Evolutionary conservation across 192 early-diverging fungal species (phyloP).

Genomic region (Spizellomyces punctatus): DNA sequence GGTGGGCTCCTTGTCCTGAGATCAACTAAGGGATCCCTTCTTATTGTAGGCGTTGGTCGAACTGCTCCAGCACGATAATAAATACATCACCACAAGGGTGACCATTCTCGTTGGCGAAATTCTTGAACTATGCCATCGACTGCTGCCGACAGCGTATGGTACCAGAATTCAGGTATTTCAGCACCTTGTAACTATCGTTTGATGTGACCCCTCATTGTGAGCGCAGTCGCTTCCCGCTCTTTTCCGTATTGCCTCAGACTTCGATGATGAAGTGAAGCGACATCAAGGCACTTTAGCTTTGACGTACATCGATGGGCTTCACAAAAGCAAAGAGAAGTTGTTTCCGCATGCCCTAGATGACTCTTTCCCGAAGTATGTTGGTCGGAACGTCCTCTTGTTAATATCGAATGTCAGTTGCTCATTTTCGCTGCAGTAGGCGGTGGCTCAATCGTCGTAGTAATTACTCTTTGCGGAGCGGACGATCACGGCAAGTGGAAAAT

Average conservation of each 20-base stretch:
- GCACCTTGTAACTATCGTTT: no score
- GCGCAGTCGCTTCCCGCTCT: constrained; percentile 68
- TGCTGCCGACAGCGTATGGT: constrained; percentile 62
- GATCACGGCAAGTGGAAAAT: constrained; percentile 29
- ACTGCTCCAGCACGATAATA: constrained; percentile 63
- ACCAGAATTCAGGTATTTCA: constrained; percentile 48
- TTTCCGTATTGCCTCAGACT: constrained; percentile 74
- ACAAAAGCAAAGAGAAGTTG: constrained; percentile 43
- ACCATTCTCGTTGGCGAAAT: constrained; percentile 77
- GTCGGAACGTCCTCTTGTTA: no score
- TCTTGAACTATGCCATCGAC: constrained; percentile 66
- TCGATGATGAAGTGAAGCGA: constrained; percentile 71
- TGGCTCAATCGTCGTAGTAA: constrained; percentile 31
- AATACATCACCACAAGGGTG: constrained; percentile 62
- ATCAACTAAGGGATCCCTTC: no score
- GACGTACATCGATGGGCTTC: constrained; percentile 71
- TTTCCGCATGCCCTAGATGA: constrained; percentile 11
- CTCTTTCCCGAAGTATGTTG: background rate
- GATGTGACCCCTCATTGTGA: no score
- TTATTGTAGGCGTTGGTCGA: constrained; percentile 65
- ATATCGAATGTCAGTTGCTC: no score
- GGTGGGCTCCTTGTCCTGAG: no score
- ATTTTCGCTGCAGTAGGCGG: constrained; percentile 20
- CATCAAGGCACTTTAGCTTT: constrained; percentile 77
- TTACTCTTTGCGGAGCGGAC: background rate